Conservation (phyloP, 2,329 filamentous ascomycete genomes). For the Emmonsiellopsis sp. region DNA sequence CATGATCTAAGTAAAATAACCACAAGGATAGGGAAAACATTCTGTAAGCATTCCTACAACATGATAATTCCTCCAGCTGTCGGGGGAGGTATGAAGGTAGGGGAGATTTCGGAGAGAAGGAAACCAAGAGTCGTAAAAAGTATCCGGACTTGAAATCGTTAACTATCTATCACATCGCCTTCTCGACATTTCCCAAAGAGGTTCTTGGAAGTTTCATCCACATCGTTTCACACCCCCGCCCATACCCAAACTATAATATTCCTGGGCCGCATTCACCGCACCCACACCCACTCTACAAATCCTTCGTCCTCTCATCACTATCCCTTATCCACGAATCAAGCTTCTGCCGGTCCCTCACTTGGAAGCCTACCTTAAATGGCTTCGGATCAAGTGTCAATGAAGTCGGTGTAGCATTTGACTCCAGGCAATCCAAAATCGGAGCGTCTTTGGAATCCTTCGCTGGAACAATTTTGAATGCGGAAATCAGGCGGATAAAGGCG, state of each 20-base stretch:
- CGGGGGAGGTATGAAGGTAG: no score
- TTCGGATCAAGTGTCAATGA: slow-evolving; percentile 53
- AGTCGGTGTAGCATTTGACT: slow-evolving; percentile 49
- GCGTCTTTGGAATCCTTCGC: slow-evolving; percentile 37
- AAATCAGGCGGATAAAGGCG: slow-evolving; percentile 50
- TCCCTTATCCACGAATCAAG: slow-evolving; percentile 45
- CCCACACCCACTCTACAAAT: slow-evolving; percentile 22
- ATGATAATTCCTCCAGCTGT: no score
- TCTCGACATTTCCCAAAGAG: not conserved
- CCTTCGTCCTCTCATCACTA: slow-evolving; percentile 44
- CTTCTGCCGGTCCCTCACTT: slow-evolving; percentile 36
- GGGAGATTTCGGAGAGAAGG: not conserved
- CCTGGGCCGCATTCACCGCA: no score
- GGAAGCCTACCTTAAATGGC: slow-evolving; percentile 51
- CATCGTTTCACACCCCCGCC: no score
- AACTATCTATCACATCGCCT: not conserved
- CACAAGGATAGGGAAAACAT: no score
- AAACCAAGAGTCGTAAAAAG: not conserved
- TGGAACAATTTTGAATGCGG: slow-evolving; percentile 47
- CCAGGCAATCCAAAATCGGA: slow-evolving; percentile 48
- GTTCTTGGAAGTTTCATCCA: not conserved
- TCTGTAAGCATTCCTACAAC: no score
- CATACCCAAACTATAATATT: no score
- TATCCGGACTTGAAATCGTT: no score
- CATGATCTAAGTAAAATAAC: no score